phyloP scores from a whole-genome alignment of 768 basidiomycete genomes.

The Leccinum subtestaceum region DNA sequence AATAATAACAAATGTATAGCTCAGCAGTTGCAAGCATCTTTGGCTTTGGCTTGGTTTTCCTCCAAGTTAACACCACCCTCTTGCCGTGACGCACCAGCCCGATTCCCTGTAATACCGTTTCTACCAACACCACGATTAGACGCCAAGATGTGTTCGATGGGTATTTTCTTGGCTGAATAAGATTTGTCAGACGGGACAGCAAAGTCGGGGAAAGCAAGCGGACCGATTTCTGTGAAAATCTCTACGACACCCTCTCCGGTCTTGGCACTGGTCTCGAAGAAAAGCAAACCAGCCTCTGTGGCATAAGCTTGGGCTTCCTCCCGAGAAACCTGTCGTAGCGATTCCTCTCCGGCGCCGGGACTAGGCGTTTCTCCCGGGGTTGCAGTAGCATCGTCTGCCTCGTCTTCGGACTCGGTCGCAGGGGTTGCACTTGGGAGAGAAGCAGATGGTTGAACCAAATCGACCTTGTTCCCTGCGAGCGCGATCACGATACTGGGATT shows the following conservation, averaged over 20 bases:
- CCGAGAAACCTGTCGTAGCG: slow-evolving; percentile 81
- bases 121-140: slow-evolving; percentile 70
- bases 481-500: slow-evolving; percentile 99
- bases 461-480: slow-evolving; percentile 95
- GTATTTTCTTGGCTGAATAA: slow-evolving; percentile 70
- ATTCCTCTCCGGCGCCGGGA: slow-evolving; percentile 58
- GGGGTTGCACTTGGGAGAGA: slow-evolving; percentile 44
- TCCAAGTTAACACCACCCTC: slow-evolving; percentile 65
- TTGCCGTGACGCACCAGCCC: slow-evolving; percentile 49
- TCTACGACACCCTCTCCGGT: slow-evolving; percentile 94
- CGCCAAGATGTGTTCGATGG: slow-evolving; percentile 92
- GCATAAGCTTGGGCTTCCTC: slow-evolving; percentile 98
- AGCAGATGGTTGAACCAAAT: slow-evolving; percentile 72
- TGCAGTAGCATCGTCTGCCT: slow-evolving; percentile 89
- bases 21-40: slow-evolving; percentile 83
- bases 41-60: slow-evolving; percentile 61
- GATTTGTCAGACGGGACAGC: neutral
- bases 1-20: slow-evolving; percentile 16
- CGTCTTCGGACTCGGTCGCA: slow-evolving; percentile 75
- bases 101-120: slow-evolving; percentile 52
- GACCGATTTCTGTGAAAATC: slow-evolving; percentile 97
- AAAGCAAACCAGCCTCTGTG: slow-evolving; percentile 87
- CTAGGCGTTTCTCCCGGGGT: slow-evolving; percentile 70
- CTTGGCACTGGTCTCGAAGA: slow-evolving; percentile 98
- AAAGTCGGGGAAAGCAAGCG: slow-evolving; percentile 20